These are phyloP conservation scores for Fennellomyces sp. DNA, from an alignment of 371 early-diverging fungal species.

Conservation along the genomic window DNA sequence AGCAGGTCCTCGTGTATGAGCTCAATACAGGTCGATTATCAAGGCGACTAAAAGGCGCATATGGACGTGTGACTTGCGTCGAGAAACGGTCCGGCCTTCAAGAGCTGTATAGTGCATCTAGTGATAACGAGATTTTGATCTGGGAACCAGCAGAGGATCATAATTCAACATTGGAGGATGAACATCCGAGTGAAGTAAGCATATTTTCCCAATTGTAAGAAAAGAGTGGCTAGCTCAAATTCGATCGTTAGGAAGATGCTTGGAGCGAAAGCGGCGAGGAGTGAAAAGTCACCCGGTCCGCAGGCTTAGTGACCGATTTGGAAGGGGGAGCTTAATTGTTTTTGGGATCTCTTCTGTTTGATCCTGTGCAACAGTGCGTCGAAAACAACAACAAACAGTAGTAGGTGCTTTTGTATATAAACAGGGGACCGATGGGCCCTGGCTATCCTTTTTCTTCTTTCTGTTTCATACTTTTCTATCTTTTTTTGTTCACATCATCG, in stretches of 20 bases:
- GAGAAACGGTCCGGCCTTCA: slow-evolving; percentile 56
- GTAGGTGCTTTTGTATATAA: background rate
- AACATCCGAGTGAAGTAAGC: slow-evolving; percentile 4
- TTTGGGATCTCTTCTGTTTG: background rate
- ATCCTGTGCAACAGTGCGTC: slow-evolving; percentile 5
- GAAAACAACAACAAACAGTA: background rate
- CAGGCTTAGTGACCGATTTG: background rate
- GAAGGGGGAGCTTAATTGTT: background rate
- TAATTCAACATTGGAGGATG: background rate
- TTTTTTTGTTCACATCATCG: background rate
- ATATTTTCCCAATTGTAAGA: too few relatives aligned
- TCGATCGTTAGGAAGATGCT: background rate
- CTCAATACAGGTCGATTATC: slow-evolving; percentile 59
- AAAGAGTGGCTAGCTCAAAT: background rate
- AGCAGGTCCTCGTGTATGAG: slow-evolving; percentile 63
- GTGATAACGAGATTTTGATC: slow-evolving; percentile 65
- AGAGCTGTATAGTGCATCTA: slow-evolving; percentile 72
- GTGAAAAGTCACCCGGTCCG: background rate
- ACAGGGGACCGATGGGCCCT: background rate
- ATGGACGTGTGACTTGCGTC: slow-evolving; percentile 65
- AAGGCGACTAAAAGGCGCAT: slow-evolving; percentile 63
- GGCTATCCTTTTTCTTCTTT: background rate
- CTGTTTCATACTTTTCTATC: background rate
- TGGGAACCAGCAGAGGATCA: slow-evolving; percentile 59
- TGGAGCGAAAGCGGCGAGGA: background rate